A percentile compares a stretch with the other conserved stretches of the same genome.
Evolutionary conservation across 2,329 filamentous ascomycete species (phyloP).

Genomic region (Byssoonygena ceratinophila): DNA sequence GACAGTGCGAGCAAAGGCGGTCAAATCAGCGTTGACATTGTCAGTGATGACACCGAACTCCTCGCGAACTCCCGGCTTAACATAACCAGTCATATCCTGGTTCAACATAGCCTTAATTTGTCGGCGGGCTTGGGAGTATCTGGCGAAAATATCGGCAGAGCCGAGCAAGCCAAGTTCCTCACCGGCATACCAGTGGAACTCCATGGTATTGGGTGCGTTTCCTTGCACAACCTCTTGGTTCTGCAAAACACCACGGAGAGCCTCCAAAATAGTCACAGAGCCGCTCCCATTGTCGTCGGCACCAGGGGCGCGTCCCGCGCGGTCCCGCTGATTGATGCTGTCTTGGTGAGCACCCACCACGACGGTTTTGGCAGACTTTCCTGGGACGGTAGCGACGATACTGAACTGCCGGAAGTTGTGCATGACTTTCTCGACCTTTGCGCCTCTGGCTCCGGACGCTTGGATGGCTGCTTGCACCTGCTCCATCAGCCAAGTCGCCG

Average conservation of each 20-base stretch:
- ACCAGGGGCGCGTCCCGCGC: conserved; percentile 73
- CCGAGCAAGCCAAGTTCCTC: conserved; percentile 82
- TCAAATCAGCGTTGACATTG: conserved; percentile 72
- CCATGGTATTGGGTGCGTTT: conserved; percentile 70
- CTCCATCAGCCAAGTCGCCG: conserved; percentile 73
- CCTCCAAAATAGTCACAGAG: conserved; percentile 89
- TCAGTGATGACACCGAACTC: conserved; percentile 88
- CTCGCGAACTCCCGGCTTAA: conserved; percentile 71
- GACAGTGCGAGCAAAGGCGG: conserved; percentile 80
- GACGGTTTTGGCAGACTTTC: conserved; percentile 70
- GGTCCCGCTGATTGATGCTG: conserved; percentile 85
- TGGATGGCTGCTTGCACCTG: conserved; percentile 63
- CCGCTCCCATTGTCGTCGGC: conserved; percentile 94
- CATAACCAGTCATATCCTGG: conserved; percentile 94
- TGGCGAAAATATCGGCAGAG: conserved; percentile 77
- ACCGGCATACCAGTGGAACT: conserved; percentile 94
- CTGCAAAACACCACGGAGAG: conserved; percentile 67
- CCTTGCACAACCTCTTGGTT: conserved; percentile 60
- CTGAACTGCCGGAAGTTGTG: conserved; percentile 85
- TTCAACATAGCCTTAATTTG: conserved; percentile 94
- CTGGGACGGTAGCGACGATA: conserved; percentile 84
- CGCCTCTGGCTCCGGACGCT: conserved; percentile 60
- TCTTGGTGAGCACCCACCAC: conserved; percentile 90
- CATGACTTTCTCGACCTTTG: conserved; percentile 60
- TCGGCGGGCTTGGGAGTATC: conserved; percentile 61